Conservation (phyloP, 2,329 filamentous ascomycete genomes). For the Pseudogymnoascus sp. region DNA sequence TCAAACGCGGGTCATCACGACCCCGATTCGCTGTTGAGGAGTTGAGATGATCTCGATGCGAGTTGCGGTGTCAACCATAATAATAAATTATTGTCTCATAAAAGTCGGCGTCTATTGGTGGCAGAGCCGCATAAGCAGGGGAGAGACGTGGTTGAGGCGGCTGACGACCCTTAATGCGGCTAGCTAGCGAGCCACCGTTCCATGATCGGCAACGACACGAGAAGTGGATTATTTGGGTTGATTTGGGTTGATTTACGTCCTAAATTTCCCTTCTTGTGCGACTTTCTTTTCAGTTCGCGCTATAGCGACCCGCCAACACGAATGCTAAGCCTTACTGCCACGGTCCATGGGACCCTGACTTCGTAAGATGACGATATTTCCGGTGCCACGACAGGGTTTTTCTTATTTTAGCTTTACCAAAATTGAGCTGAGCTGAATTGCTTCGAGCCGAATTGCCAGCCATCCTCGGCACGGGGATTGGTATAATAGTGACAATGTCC, state of each 20-base stretch:
- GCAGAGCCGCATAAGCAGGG: neutral
- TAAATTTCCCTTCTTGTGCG: neutral
- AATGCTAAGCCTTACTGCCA: neutral
- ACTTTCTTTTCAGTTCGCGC: neutral
- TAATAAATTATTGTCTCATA: neutral
- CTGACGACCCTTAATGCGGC: neutral
- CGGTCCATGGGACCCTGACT: neutral
- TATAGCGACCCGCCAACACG: constrained; percentile 3
- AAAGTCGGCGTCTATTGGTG: neutral
- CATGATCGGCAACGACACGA: constrained; percentile 2
- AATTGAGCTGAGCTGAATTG: neutral
- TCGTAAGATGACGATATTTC: constrained; percentile 7
- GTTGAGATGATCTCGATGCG: neutral
- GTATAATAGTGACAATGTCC: neutral
- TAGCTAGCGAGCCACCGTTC: neutral
- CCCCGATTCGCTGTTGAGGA: neutral
- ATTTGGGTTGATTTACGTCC: neutral
- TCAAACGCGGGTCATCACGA: neutral
- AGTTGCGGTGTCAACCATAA: neutral
- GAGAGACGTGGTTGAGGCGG: neutral
- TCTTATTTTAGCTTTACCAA: neutral
- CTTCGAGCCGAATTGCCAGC: neutral
- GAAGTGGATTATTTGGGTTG: neutral
- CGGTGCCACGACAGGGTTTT: neutral
- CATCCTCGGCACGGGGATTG: neutral